Evolutionary conservation across 306 rosid species (phyloP).

Genomic region (Styphnolobium japonicum): DNA sequence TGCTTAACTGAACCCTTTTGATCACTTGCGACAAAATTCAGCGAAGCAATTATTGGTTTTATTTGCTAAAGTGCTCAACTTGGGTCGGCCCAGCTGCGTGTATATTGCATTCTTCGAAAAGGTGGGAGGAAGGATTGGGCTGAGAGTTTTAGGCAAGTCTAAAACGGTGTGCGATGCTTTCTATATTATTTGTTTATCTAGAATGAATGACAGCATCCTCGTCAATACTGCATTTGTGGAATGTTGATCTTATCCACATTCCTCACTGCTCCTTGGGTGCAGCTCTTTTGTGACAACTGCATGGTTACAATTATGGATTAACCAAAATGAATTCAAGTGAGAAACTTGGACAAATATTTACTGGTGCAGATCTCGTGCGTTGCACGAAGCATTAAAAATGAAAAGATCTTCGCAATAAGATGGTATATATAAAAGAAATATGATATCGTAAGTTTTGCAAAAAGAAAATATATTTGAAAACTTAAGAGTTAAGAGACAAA

Average conservation of each 20-base stretch:
- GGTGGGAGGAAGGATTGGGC: not conserved
- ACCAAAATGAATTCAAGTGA: not conserved
- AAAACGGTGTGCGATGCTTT: not conserved
- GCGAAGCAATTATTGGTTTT: not conserved
- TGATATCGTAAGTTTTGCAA: too few relatives aligned
- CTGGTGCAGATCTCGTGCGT: too few relatives aligned
- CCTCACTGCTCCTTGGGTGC: not conserved
- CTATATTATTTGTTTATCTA: not conserved
- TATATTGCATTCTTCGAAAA: not conserved
- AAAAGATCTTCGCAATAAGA: too few relatives aligned
- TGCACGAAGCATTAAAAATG: too few relatives aligned
- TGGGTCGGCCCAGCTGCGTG: not conserved
- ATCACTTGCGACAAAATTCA: not conserved
- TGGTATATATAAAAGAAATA: too few relatives aligned
- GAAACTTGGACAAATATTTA: not conserved
- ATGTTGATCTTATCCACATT: slow-evolving; percentile 25
- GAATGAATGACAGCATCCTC: slow-evolving; percentile 17
- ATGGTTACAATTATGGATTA: slow-evolving; percentile 8
- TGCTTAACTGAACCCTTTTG: not conserved
- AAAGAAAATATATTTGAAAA: too few relatives aligned
- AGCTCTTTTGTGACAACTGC: slow-evolving; percentile 1
- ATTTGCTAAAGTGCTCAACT: not conserved
- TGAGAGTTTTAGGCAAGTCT: not conserved
- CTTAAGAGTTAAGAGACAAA: too few relatives aligned
- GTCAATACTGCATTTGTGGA: not conserved